These are phyloP conservation scores for Diversispora epigaea DNA, from an alignment of 192 early-diverging fungal genomes.

Conservation along the genomic window DNA sequence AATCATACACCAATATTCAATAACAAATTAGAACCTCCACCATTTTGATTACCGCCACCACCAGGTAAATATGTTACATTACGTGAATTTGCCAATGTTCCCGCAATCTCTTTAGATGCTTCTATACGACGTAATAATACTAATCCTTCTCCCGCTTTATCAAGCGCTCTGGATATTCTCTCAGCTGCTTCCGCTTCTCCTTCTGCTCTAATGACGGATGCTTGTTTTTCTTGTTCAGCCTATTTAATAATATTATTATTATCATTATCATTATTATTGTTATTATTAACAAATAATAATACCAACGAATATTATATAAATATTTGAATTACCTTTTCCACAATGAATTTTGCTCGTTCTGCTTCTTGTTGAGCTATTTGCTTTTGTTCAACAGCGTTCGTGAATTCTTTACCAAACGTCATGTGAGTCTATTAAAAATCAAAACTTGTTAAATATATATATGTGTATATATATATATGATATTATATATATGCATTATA, in stretches of 20 bases:
- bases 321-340: slow-evolving; percentile 64
- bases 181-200: slow-evolving; percentile 96
- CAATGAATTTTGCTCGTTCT: slow-evolving; percentile 96
- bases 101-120: slow-evolving; percentile 94
- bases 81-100: slow-evolving; percentile 73
- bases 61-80: slow-evolving; percentile 93
- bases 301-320: background rate
- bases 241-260: background rate
- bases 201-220: slow-evolving; percentile 95
- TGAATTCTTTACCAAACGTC: slow-evolving; percentile 99
- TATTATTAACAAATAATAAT: background rate
- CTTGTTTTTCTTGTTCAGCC: slow-evolving; percentile 98
- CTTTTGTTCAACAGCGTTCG: slow-evolving; percentile 97
- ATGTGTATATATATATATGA: background rate
- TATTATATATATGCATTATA: background rate
- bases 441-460: too few species aligned
- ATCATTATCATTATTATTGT: background rate
- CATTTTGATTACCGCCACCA: slow-evolving; percentile 37
- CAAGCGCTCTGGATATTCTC: slow-evolving; percentile 82
- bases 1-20: slow-evolving; percentile 58
- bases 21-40: slow-evolving; percentile 67
- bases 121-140: slow-evolving; percentile 97
- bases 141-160: slow-evolving; percentile 89
- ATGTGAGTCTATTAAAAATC: slow-evolving; percentile 77
- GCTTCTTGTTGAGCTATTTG: slow-evolving; percentile 99